Conservation (phyloP, 2,329 filamentous ascomycete genomes). For the Tolypocladium tundrense region DNA sequence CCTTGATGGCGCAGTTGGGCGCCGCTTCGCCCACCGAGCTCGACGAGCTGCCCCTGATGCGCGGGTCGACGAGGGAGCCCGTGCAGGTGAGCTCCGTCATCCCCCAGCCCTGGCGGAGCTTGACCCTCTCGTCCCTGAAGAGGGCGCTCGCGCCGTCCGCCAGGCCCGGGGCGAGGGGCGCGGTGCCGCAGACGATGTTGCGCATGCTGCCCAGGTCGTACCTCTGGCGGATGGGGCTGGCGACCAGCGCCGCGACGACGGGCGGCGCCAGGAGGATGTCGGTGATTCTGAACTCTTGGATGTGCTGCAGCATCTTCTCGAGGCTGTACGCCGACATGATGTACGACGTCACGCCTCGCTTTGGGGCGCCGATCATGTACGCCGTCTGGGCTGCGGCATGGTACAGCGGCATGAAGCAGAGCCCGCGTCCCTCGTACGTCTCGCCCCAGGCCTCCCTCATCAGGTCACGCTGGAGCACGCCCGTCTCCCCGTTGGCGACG, state of each 20-base stretch:
- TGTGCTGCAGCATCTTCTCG: background rate
- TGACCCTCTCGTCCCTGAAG: background rate
- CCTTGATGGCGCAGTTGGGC: background rate
- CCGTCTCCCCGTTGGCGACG: background rate
- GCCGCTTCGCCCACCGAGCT: background rate
- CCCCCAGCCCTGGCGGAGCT: background rate
- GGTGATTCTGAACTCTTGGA: background rate
- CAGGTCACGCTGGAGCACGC: background rate
- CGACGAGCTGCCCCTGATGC: background rate
- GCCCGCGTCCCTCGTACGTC: background rate
- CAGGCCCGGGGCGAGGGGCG: background rate
- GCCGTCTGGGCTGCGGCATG: background rate
- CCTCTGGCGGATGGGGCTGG: background rate
- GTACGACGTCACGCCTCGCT: background rate
- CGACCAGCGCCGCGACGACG: background rate
- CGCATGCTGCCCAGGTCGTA: background rate
- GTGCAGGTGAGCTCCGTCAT: background rate
- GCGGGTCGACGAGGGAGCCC: background rate
- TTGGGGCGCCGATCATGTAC: background rate
- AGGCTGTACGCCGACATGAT: background rate
- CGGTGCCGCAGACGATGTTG: background rate
- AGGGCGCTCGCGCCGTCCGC: background rate
- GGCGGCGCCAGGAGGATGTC: background rate
- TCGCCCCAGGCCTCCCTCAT: background rate
- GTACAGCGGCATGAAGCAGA: background rate